Evolutionary conservation across 2,329 filamentous ascomycete genomes (phyloP), one percentile per base, ranked within the genome.

Genomic region (Grosmannia serpens): DNA sequence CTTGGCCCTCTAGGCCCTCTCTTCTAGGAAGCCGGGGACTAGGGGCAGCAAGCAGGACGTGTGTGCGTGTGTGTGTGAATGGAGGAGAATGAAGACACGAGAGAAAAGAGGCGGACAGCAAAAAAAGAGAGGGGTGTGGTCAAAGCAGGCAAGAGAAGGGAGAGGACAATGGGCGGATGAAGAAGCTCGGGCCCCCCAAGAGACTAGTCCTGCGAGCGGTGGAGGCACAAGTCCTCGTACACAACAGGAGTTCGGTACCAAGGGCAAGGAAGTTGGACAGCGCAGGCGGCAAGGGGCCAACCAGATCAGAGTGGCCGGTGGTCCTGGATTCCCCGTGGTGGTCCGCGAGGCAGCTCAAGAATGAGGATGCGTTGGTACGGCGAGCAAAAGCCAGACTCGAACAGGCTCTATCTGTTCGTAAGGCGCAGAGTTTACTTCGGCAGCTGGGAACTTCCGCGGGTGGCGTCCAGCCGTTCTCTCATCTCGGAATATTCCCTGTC

Each of bases 1-100:
- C 31, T 5, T 33, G 5, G 31, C 31, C 31, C 31, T 33, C 31
- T 33, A 6, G 31, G 15, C 53, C 38, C 35, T 44, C 53, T 59
- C 27, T 55, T 59, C 52, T 58, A 33, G 44, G 57, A 58, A 57
- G 50, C 57, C 35, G 46, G 17, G 26, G 47, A 27, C 22, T 33
- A 33, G 15, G 15, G 15, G 41, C 41, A 22, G 41, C 6, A 20
- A 22, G 41, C 6, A 44, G 41, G 15, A 44, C 6, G 31, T 33
- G 10, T 33, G 31, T 33, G 31, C 10, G 31, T 33, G 31, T 41
- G 3, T n/a, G 13, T 41, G 38, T 15, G 38, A n/a, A 41, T 38
- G 35, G 35, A 9, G 13, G 13, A 41, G 11, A 41, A 41, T n/a
- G 47, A 27, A 31, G 47, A 50, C 24, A 50, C n/a, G 26, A 46